Evolutionary conservation across 352 stramenopile species (phyloP), one percentile per base, ranked within the genome.

Genomic region (Globisporangium echinulatum): DNA sequence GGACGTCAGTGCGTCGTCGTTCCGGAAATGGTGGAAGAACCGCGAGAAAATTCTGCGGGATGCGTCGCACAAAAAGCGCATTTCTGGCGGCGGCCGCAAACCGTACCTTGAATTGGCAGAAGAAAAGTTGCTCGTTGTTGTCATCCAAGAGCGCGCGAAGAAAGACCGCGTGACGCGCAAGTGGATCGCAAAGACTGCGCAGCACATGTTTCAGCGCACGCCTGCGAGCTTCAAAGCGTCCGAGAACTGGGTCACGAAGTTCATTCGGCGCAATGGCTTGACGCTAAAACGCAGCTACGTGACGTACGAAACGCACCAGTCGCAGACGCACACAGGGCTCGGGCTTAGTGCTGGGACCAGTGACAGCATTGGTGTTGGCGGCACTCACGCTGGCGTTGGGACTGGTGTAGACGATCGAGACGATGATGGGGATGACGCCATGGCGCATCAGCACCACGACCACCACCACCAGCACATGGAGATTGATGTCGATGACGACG

Each of bases 1-100:
- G 80, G 78, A 90, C 61, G 79, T 92, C 48, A 86, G 72, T 64
- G 80, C 80, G 56, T 88, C 77, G 36, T 87, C 78, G 60, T 89
- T 90, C 61, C 77, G 80, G 44, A 92, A 92, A 61, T 92, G 82
- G 82, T 92, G 82, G 82, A 89, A 90, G 59, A 92, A 89, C 63
- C 80, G 80, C 49, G 82, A 90, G 56, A 85, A 85, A 51, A 92
- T 92, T 58, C 66, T 92, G 61, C 72, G 72, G 56, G 80, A 89
- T 58, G 82, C 72, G 8, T 78, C 74, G 4, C 78, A 64, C 54
- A 88, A 90, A 64, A 92, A 88, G 64, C 79, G 79, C 19, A 85
- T 92, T 57, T 75, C 69, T 14, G 82, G 80, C 43, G 82, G 80
- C 54, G 82, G 79, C 15, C 72, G 82, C 38, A 90, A 92, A 52